phyloP scores from a whole-genome alignment of 495 filamentous ascomycete species.

The Rusavskia elegans region DNA sequence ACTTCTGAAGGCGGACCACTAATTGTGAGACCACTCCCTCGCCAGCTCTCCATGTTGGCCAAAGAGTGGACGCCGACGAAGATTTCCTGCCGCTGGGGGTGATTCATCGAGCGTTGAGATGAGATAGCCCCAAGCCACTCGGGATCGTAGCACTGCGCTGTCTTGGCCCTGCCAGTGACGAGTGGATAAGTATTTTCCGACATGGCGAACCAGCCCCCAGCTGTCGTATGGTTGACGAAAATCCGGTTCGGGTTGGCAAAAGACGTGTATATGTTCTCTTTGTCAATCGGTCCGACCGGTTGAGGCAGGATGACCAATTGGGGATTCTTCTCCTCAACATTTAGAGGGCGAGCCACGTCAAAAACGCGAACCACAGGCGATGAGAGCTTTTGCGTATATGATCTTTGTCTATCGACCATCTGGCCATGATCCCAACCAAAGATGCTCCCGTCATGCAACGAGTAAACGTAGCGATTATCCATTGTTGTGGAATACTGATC shows the following conservation, averaged over 20 bases:
- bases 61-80: constrained; percentile 38
- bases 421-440: constrained; percentile 60
- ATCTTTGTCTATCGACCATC: constrained; percentile 29
- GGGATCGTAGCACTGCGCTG: constrained; percentile 46
- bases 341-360: constrained; percentile 63
- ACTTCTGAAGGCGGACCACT: constrained; percentile 11
- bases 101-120: constrained; percentile 24
- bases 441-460: constrained; percentile 71
- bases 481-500: constrained; percentile 63
- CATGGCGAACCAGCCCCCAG: constrained; percentile 85
- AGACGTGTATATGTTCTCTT: constrained; percentile 32
- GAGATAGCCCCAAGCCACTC: constrained; percentile 29
- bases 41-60: constrained; percentile 7
- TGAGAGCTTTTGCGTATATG: constrained; percentile 51
- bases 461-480: constrained; percentile 80
- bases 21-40: constrained; percentile 16
- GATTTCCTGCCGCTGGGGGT: constrained; percentile 30
- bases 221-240: constrained; percentile 74
- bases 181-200: constrained; percentile 75
- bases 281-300: constrained; percentile 50
- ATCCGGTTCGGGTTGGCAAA: constrained; percentile 48
- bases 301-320: constrained; percentile 74
- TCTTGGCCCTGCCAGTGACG: constrained; percentile 50
- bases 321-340: constrained; percentile 37
- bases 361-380: constrained; percentile 84